Evolutionary conservation across 2,329 filamentous ascomycete genomes (phyloP).

Genomic region (Aspergillus pseudoglaucus): DNA sequence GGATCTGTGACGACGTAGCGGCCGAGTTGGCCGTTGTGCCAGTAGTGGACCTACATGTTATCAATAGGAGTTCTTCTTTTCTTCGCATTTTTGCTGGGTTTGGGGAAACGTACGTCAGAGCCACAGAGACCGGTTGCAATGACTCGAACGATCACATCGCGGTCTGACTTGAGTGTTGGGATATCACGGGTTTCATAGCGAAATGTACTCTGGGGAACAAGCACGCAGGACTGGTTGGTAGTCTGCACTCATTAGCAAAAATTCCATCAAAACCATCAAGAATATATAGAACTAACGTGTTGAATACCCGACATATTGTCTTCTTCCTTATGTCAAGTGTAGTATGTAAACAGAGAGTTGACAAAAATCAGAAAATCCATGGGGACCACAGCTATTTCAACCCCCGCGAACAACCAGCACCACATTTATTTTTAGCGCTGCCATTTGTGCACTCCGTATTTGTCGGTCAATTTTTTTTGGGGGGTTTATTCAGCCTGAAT

Average conservation of each 20-base stretch:
- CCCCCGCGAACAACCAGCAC: no score
- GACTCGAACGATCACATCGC: conserved; percentile 70
- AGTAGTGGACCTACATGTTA: conserved; percentile 30
- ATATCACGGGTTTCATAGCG: conserved; percentile 13
- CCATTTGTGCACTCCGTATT: no score
- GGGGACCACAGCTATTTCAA: no score
- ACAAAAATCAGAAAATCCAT: no score
- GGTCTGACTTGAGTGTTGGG: conserved; percentile 21
- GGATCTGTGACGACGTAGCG: conserved; percentile 29
- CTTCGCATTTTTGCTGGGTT: not conserved
- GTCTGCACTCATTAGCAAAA: conserved; percentile 8
- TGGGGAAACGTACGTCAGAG: conserved; percentile 54
- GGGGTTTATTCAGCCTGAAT: no score
- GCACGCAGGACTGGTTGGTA: not conserved
- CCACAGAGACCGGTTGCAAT: conserved; percentile 83
- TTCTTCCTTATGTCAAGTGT: no score
- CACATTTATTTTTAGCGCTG: no score
- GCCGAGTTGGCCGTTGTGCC: conserved; percentile 33
- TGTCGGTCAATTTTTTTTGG: no score
- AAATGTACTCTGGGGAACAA: conserved; percentile 9
- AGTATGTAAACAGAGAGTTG: no score
- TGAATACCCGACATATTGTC: no score
- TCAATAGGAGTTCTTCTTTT: not conserved
- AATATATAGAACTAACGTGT: no score
- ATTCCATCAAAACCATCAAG: not conserved